These are phyloP conservation scores for Tolypocladium sp. DNA, from an alignment of 2,329 filamentous ascomycete species.

Conservation along the genomic window DNA sequence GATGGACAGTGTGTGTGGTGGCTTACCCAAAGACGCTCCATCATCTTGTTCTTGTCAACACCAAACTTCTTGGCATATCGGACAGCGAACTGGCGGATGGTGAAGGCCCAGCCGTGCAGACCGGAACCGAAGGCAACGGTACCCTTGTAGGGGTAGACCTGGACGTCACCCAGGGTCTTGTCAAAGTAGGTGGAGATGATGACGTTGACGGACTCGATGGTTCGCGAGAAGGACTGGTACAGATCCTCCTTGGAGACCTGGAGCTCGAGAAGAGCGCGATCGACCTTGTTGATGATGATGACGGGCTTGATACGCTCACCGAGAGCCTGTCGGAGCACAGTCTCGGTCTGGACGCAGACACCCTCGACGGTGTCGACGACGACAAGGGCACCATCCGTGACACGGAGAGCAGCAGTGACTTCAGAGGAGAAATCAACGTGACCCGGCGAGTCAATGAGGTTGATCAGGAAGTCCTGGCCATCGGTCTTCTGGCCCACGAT, in stretches of 20 bases:
- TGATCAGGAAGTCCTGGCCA: slow-evolving; percentile 98
- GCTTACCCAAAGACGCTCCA: slow-evolving; percentile 96
- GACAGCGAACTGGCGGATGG: slow-evolving; percentile 91
- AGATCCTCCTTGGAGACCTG: slow-evolving; percentile 98
- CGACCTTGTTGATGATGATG: slow-evolving; percentile 99
- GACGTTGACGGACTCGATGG: slow-evolving; percentile 99
- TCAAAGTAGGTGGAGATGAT: slow-evolving; percentile 99
- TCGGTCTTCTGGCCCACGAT: slow-evolving; percentile 80
- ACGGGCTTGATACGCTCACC: slow-evolving; percentile 99
- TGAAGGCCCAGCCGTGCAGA: slow-evolving; percentile 99
- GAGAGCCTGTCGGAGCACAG: slow-evolving; percentile 95
- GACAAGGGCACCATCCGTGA: slow-evolving; percentile 98
- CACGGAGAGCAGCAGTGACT: slow-evolving; percentile 98
- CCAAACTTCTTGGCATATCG: slow-evolving; percentile 99
- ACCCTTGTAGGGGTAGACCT: slow-evolving; percentile 96
- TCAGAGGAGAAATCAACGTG: slow-evolving; percentile 99
- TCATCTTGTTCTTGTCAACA: slow-evolving; percentile 99
- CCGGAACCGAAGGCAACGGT: slow-evolving; percentile 98
- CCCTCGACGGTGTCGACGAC: slow-evolving; percentile 99
- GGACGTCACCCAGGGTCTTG: slow-evolving; percentile 92
- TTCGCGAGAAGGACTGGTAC: slow-evolving; percentile 99
- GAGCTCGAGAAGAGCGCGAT: slow-evolving; percentile 97
- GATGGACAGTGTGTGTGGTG: background rate
- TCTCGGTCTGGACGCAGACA: slow-evolving; percentile 99
- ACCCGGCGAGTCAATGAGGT: slow-evolving; percentile 99